Conservation (phyloP, 1,284 basidiomycete genomes). For the Cutaneotrichosporon curvatum region DNA sequence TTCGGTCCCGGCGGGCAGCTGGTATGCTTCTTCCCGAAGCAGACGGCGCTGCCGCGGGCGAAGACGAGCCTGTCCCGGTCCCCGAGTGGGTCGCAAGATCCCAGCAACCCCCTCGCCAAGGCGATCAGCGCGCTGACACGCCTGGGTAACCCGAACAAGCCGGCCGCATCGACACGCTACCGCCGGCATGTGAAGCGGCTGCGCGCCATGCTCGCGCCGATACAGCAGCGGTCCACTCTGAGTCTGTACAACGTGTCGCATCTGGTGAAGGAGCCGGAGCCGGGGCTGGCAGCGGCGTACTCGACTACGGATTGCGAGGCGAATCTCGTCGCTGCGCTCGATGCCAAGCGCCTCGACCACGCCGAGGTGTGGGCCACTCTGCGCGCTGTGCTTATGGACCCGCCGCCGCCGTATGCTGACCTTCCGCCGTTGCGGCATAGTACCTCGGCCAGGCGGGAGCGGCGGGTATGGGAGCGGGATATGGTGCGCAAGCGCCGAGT, state of each 20-base stretch:
- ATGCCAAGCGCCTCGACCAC: constrained; percentile 60
- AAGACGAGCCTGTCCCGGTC: constrained; percentile 34
- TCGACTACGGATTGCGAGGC: constrained; percentile 48
- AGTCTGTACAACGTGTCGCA: constrained; percentile 56
- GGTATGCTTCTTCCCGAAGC: constrained; percentile 70
- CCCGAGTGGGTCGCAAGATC: constrained; percentile 24
- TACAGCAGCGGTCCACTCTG: constrained; percentile 48
- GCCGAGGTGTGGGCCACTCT: constrained; percentile 65
- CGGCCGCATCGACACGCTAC: constrained; percentile 7
- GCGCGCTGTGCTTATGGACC: constrained; percentile 48
- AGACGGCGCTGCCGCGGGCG: constrained; percentile 33
- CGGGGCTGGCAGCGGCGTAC: constrained; percentile 60
- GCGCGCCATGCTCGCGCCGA: constrained; percentile 14
- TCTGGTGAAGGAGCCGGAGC: constrained; percentile 53
- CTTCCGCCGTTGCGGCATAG: constrained; percentile 9
- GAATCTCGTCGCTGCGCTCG: constrained; percentile 58
- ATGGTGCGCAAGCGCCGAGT: constrained; percentile 34
- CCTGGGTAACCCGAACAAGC: constrained; percentile 32
- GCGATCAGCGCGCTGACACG: constrained; percentile 38
- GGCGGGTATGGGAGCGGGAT: constrained; percentile 33
- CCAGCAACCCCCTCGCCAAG: constrained; percentile 28
- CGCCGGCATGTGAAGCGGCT: constrained; percentile 11
- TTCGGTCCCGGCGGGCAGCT: constrained; percentile 83
- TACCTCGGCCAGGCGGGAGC: constrained; percentile 13
- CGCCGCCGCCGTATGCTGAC: constrained; percentile 30